Percentiles rank a stretch among this genome's conserved stretches.
Evolutionary conservation across 2,329 filamentous ascomycete genomes (phyloP).

Genomic region (Nothophaeocryptopus gaeumannii): DNA sequence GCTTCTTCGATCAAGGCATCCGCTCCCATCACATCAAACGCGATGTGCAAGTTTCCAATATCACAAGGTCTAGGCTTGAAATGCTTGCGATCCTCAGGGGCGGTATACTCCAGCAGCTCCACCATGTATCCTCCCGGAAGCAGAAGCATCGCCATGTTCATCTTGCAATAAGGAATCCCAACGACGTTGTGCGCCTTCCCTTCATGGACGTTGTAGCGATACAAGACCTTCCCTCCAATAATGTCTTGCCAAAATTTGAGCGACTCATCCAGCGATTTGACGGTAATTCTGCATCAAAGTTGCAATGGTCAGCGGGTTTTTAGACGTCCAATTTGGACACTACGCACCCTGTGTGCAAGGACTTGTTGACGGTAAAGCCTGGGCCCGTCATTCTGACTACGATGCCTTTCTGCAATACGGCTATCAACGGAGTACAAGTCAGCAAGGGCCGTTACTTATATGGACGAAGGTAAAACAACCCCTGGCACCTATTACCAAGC

Average conservation of each 20-base stretch:
- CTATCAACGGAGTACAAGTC: no score
- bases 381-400: no score
- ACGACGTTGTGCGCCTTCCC: not conserved
- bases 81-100: not conserved
- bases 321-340: no score
- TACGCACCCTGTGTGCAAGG: no score
- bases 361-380: no score
- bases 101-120: constrained; percentile 9
- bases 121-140: constrained; percentile 7
- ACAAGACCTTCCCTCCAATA: constrained; percentile 9
- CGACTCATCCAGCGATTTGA: constrained; percentile 3
- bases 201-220: constrained; percentile 1
- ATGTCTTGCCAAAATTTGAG: constrained; percentile 13
- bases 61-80: constrained; percentile 9
- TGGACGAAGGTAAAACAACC: no score
- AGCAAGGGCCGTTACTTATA: no score
- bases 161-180: not conserved
- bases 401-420: no score
- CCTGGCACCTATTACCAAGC: no score
- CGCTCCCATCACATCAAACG: constrained; percentile 5
- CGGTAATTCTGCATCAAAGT: not conserved
- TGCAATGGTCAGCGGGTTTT: no score
- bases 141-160: constrained; percentile 7
- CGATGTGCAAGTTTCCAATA: constrained; percentile 13
- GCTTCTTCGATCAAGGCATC: constrained; percentile 7